Percentiles rank a stretch among this genome's conserved stretches.
phyloP scores from a whole-genome alignment of 371 early-diverging fungal species.

The Rhizopus sp. region DNA sequence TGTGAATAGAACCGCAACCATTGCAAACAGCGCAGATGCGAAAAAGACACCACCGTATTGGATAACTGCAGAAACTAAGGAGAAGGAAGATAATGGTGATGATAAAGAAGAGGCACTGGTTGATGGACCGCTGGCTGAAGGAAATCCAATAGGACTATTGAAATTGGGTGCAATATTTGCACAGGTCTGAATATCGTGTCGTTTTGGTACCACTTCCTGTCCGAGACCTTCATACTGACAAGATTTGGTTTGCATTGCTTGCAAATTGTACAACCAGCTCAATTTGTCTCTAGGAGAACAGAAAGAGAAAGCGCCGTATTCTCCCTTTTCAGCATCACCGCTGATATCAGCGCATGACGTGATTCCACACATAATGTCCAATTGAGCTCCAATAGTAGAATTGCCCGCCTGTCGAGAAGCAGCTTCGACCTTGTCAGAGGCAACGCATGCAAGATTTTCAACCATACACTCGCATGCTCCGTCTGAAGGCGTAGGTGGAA shows the following conservation, averaged over 20 bases:
- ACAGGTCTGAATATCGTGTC: conserved; percentile 35
- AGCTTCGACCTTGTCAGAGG: conserved; percentile 43
- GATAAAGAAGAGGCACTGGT: background rate
- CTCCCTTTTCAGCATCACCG: conserved; percentile 52
- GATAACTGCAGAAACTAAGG: background rate
- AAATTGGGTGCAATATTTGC: conserved; percentile 29
- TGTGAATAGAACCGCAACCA: background rate
- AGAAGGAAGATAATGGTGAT: background rate
- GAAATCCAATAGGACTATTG: conserved; percentile 9
- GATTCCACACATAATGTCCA: conserved; percentile 57
- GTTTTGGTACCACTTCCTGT: conserved; percentile 29
- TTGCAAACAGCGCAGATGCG: background rate
- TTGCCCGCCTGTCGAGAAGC: conserved; percentile 9
- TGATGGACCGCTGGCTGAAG: background rate
- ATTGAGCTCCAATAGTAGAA: conserved; percentile 33
- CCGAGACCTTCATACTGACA: conserved; percentile 50
- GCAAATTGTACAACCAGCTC: conserved; percentile 44
- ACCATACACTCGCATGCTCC: conserved; percentile 73
- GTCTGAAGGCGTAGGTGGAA: conserved; percentile 74
- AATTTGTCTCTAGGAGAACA: conserved; percentile 57
- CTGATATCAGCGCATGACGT: conserved; percentile 57
- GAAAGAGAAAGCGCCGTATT: conserved; percentile 60
- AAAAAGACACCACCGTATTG: background rate
- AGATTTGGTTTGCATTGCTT: conserved; percentile 23
- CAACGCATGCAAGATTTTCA: conserved; percentile 61